Base-by-base conservation (phyloP, 345 rosid species). In the Noccaea caerulescens region DNA sequence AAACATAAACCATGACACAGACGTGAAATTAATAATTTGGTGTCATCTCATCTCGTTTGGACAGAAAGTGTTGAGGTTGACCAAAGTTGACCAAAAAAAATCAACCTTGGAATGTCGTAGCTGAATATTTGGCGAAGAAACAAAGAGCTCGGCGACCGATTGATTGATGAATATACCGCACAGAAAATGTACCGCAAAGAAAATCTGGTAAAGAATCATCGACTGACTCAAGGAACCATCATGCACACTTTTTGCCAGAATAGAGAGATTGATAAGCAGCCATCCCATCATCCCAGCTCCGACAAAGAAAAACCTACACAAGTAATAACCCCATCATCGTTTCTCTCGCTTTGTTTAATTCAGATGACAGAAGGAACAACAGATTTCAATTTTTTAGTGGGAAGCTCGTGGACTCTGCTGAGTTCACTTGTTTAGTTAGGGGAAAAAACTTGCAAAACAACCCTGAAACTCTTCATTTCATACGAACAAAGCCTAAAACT, bases 201-300 rank as follows among this genome's bases (percentile, higher is more conserved):
- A 86, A 30, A 79, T 54, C 77, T 93, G 97, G 83, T 87, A 91
- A 30, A 93, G 88, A 81, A 91, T 83, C 98, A 87, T 80, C n/a
- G 97, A 85, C 73, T 0, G 79, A 80, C 72, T 83, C 67, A 91
- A 80, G 74, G 64, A 67, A 69, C 39, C 82, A 72, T 82, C 84
- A 39, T 80, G 80, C 63, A 83, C 64, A 81, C 91, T 86, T 86
- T 82, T 89, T 20, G 90, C 86, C 32, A 93, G 79, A 82, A 93
- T 75, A 50, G 98, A 93, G 68, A 88, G 84, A 68, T 93, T 93
- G 79, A 93, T 88, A 56, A 91, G 82, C 50, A 93, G 85, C 97
- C 97, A 93, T 66, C 97, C 97, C 97, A 91, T 88, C 97, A 93
- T 93, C 67, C 97, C 98, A 32, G 96, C 97, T 86, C 92, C 83